Percentiles rank a stretch among this genome's conserved stretches.
Conservation (phyloP, 257 asterid genomes). For the Rhazya stricta region DNA sequence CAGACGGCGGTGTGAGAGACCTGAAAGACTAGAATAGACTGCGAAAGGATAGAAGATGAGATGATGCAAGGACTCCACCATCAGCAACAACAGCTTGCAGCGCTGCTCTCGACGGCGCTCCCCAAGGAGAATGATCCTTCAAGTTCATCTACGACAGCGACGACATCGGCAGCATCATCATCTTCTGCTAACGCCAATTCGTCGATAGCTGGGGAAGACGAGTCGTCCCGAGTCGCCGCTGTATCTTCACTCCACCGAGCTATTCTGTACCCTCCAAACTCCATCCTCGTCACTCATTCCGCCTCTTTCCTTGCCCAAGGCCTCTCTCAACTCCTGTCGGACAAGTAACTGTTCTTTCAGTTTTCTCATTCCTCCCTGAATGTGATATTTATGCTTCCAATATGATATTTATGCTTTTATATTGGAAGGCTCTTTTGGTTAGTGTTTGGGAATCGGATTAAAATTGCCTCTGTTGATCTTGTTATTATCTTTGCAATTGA, state of each 20-base stretch:
- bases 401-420: neutral
- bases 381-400: neutral
- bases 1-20: neutral
- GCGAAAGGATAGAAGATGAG: constrained; percentile 18
- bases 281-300: constrained; percentile 73
- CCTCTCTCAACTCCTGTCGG: constrained; percentile 70
- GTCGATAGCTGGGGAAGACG: constrained; percentile 33
- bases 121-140: constrained; percentile 61
- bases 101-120: constrained; percentile 90
- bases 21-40: neutral
- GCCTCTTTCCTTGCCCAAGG: constrained; percentile 90
- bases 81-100: constrained; percentile 92
- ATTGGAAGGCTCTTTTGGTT: neutral
- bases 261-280: constrained; percentile 76
- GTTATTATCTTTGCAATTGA: neutral
- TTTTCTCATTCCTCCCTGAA: neutral
- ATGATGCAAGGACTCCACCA: constrained; percentile 97
- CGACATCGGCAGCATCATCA: constrained; percentile 21
- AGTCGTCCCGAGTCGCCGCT: constrained; percentile 77
- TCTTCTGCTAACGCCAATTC: constrained; percentile 16
- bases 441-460: neutral
- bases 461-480: neutral
- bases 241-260: constrained; percentile 79
- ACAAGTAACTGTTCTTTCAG: constrained; percentile 48
- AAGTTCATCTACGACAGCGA: constrained; percentile 36